Evolutionary conservation across 495 filamentous ascomycete species (phyloP).

Genomic region (Penicillium atrosanguineum): DNA sequence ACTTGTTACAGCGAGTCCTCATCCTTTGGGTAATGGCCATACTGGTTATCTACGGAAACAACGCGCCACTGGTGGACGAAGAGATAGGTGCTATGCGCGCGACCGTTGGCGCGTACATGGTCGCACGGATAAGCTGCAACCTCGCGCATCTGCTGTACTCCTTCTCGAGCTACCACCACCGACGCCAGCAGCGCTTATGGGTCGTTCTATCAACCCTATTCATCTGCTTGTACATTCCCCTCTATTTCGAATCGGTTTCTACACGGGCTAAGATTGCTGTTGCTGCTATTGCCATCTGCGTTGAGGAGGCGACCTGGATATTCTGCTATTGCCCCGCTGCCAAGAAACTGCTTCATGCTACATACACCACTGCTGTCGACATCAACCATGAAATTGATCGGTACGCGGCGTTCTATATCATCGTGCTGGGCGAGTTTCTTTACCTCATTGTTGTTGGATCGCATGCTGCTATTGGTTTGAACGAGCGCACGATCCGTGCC

Average conservation of each 20-base stretch:
- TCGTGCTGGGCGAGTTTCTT: constrained; percentile 48
- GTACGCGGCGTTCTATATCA: constrained; percentile 49
- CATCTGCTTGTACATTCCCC: constrained; percentile 38
- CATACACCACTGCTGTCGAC: constrained; percentile 41
- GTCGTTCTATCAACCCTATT: constrained; percentile 25
- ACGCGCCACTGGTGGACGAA: constrained; percentile 41
- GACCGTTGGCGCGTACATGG: constrained; percentile 40
- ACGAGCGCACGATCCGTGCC: constrained; percentile 31
- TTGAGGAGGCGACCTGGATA: constrained; percentile 32
- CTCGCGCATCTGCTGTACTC: constrained; percentile 33
- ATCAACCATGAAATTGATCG: constrained; percentile 47
- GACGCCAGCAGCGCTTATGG: constrained; percentile 36
- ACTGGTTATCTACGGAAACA: constrained; percentile 47
- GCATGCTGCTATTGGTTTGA: constrained; percentile 38
- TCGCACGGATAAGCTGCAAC: constrained; percentile 28
- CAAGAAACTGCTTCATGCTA: constrained; percentile 33
- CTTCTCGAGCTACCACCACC: constrained; percentile 38
- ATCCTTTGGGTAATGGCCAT: constrained; percentile 49
- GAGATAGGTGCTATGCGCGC: constrained; percentile 39
- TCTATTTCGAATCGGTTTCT: constrained; percentile 36
- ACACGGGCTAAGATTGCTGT: constrained; percentile 38
- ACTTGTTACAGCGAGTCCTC: constrained; percentile 42
- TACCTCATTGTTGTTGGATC: constrained; percentile 42
- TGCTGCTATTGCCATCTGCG: constrained; percentile 34
- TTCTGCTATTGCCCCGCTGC: constrained; percentile 34